These are phyloP conservation scores for Zangia roseola DNA, from an alignment of 768 basidiomycete genomes.

Conservation along the genomic window DNA sequence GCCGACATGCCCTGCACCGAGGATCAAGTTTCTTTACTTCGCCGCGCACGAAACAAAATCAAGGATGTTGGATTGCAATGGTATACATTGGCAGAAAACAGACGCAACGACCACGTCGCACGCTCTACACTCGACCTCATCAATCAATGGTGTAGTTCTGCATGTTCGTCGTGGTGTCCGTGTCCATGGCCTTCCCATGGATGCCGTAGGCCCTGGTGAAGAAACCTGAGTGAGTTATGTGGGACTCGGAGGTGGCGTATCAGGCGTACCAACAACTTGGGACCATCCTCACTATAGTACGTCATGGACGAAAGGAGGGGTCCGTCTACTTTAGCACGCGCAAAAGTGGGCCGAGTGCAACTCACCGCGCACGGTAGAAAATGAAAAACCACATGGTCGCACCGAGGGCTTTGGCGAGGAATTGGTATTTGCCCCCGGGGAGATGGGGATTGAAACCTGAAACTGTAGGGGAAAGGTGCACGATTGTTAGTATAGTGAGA, in stretches of 20 bases:
- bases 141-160: constrained; percentile 42
- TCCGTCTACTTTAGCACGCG: neutral
- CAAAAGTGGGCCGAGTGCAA: constrained; percentile 8
- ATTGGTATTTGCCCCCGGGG: constrained; percentile 70
- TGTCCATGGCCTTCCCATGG: constrained; percentile 66
- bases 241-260: neutral
- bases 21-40: too few species aligned
- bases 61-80: neutral
- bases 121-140: constrained; percentile 19
- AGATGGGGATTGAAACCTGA: constrained; percentile 89
- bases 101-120: neutral
- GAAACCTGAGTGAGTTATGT: neutral
- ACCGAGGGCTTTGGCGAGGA: constrained; percentile 82
- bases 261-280: constrained; percentile 59
- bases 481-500: constrained; percentile 4
- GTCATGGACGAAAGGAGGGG: neutral
- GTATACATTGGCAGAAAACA: constrained; percentile 11
- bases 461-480: constrained; percentile 33
- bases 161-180: constrained; percentile 37
- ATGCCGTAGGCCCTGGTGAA: constrained; percentile 52
- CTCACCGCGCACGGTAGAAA: constrained; percentile 91
- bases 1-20: too few species aligned
- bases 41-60: neutral
- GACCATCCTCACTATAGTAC: constrained; percentile 64
- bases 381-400: constrained; percentile 99